Evolutionary conservation across 176 grass and related monocot species (phyloP), one percentile per base, ranked within the genome.

Genomic region (Elymus sibiricus): DNA sequence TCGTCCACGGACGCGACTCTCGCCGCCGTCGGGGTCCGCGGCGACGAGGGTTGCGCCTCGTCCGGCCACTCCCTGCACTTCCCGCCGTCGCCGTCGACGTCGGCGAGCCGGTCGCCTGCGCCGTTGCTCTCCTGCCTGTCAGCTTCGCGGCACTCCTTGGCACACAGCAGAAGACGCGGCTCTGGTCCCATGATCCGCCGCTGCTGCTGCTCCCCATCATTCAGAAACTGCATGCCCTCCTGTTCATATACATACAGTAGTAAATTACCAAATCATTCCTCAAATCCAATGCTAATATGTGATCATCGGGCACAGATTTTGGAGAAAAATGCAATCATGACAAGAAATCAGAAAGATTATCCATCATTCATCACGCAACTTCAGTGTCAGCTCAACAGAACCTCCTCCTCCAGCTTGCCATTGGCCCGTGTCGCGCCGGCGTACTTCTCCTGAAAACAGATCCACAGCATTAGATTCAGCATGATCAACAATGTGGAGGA

Each of bases 61-160:
- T 77, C 82, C 22, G 87, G 87, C 89, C 89, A 90, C 85, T 93
- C 67, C 34, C 90, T 91, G 56, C 86, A 88, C 76, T 65, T 91
- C 58, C 71, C 63, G 10, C 66, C 13, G 49, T 3, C 7, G 19
- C 29, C 68, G 6, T 37, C 31, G 28, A 32, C 66, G 64, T 44
- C 44, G 12, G 32, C 70, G 22, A 42, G 49, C 64, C 32, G 61
- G 38, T 74, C 79, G 56, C 66, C 53, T 65, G 77, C 58, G 39
- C 21, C 43, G 5, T 40, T 32, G 29, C 27, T 26, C 39, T 90
- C 67, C 76, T 81, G 74, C 38, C 55, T 80, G 55, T 32, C 87
- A 34, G 35, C 42, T 39, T 81, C 43, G 43, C 43, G 55, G 1
- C 40, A 72, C 70, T 90, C 90, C 83, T 84, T 81, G 55, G 32